Percentiles rank a stretch among this genome's conserved stretches.
phyloP scores from a whole-genome alignment of 2,329 filamentous ascomycete genomes.

The Aspergillus sp. region DNA sequence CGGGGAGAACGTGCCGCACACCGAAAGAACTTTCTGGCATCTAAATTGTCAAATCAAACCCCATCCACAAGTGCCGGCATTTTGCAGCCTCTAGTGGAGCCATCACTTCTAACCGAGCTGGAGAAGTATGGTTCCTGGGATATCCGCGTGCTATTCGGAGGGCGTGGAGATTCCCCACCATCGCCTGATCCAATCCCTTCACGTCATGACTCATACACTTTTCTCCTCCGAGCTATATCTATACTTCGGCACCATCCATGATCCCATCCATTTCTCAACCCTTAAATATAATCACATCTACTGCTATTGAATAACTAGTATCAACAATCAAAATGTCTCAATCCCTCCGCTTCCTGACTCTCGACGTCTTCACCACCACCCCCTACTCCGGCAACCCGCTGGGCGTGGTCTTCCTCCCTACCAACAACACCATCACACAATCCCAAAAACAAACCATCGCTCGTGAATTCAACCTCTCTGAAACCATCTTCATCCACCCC shows the following conservation, averaged over 20 bases:
- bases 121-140: not conserved
- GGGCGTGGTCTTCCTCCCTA: constrained; percentile 53
- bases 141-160: not conserved
- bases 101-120: not conserved
- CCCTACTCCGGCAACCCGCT: constrained; percentile 56
- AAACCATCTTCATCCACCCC: constrained; percentile 57
- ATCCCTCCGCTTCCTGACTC: constrained; percentile 11
- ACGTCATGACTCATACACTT: not conserved
- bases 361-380: constrained; percentile 48
- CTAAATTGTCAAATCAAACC: no score
- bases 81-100: no score
- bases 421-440: constrained; percentile 42
- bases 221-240: not conserved
- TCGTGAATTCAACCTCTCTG: constrained; percentile 60
- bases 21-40: no score
- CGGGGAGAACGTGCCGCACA: no score
- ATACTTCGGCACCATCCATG: not conserved
- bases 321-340: not conserved
- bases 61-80: no score
- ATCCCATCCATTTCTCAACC: not conserved
- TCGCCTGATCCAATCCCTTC: not conserved
- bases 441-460: constrained; percentile 57
- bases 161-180: not conserved
- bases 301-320: no score
- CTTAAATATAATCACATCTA: not conserved